Conservation (phyloP, 1,284 basidiomycete species). For the Heliocybe sulcata region DNA sequence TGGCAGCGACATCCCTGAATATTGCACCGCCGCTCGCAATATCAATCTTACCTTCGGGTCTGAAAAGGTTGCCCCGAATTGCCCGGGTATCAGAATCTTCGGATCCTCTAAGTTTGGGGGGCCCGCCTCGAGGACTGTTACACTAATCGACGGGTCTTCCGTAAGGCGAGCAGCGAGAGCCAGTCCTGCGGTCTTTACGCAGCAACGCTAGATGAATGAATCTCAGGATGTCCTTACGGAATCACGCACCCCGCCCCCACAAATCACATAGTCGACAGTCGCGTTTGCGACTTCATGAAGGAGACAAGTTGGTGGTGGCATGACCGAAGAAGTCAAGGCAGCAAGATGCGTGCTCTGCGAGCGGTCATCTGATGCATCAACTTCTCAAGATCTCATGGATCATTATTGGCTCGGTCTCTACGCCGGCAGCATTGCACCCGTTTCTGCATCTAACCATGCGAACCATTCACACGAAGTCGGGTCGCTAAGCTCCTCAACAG, state of each 20-base stretch:
- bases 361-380: too few species aligned
- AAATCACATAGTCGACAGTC: neutral
- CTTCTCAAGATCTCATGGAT: too few species aligned
- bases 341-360: too few species aligned
- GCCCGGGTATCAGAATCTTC: neutral
- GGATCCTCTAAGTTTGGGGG: conserved; percentile 8
- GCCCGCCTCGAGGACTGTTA: conserved; percentile 13
- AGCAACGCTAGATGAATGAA: neutral
- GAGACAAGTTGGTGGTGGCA: neutral
- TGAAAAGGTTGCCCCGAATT: neutral
- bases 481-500: too few species aligned
- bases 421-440: too few species aligned
- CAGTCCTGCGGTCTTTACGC: conserved; percentile 23
- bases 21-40: too few species aligned
- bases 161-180: conserved; percentile 31
- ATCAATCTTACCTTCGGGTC: neutral
- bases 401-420: too few species aligned
- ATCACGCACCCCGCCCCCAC: neutral
- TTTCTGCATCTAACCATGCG: too few species aligned
- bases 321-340: too few species aligned
- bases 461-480: too few species aligned
- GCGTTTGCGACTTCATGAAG: neutral
- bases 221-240: neutral
- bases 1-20: neutral
- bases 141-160: conserved; percentile 23